Percentiles rank a stretch among this genome's conserved stretches.
Evolutionary conservation across 1,139 yeast genomes (phyloP).

Genomic region (Suhomyces bolitotheri): DNA sequence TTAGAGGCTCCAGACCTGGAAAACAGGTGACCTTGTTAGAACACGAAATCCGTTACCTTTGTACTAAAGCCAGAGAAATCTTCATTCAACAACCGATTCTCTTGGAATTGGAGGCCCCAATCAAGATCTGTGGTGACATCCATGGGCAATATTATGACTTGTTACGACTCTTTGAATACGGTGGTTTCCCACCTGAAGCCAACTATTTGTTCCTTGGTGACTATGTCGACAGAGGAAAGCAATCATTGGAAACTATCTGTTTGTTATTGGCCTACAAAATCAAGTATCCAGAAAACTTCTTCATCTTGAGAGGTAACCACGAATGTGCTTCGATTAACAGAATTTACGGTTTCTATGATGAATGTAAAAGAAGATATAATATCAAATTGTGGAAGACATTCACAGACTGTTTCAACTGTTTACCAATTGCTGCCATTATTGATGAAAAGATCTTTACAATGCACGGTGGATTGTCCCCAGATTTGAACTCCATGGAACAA

Average conservation of each 20-base stretch:
- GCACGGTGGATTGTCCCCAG: slow-evolving; percentile 99
- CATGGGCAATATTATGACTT: slow-evolving; percentile 98
- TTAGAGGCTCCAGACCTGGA: slow-evolving; percentile 97
- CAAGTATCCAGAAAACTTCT: slow-evolving; percentile 96
- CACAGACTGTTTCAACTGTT: slow-evolving; percentile 95
- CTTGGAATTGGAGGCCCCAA: slow-evolving; percentile 94
- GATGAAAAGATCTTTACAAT: slow-evolving; percentile 97
- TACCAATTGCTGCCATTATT: slow-evolving; percentile 96
- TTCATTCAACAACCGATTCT: slow-evolving; percentile 96
- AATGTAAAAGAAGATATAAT: slow-evolving; percentile 95
- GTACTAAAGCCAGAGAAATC: slow-evolving; percentile 97
- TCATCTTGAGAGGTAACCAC: slow-evolving; percentile 93
- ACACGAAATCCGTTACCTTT: slow-evolving; percentile 89
- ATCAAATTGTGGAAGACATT: slow-evolving; percentile 97
- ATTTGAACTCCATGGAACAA: slow-evolving; percentile 95
- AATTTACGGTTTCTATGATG: slow-evolving; percentile 96
- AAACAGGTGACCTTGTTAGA: slow-evolving; percentile 93
- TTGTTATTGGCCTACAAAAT: slow-evolving; percentile 90
- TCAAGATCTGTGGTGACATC: slow-evolving; percentile 92
- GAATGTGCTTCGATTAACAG: slow-evolving; percentile 97
- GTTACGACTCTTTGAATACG: slow-evolving; percentile 91
- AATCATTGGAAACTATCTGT: slow-evolving; percentile 92
- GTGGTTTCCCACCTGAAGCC: slow-evolving; percentile 99
- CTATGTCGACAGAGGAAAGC: slow-evolving; percentile 98
- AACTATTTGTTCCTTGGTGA: slow-evolving; percentile 94